Evolutionary conservation across 1,284 basidiomycete species (phyloP), one percentile per base, ranked within the genome.

Genomic region (Ceratobasidium papillatum): DNA sequence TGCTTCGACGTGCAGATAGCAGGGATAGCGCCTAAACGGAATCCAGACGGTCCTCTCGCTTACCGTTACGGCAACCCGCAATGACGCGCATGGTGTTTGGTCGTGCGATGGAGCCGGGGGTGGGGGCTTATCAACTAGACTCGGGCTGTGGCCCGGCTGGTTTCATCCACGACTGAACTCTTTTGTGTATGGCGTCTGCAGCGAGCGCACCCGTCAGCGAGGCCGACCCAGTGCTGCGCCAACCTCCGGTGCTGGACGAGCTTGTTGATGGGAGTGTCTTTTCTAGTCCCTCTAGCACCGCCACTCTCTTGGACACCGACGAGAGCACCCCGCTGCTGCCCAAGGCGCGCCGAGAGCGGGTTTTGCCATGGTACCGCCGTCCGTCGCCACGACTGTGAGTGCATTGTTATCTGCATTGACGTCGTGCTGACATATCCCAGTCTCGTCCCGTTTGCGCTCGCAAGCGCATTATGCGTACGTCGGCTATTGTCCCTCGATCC

Each of bases 361-460:
- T 3, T 27, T 5, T 22, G 27, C 65, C 65, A n/a, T 68, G 65
- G 65, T 68, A 68, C 51, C 49, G 51, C 30, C 49, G 30, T 27
- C 47, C 65, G n/a, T 52, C 65, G 11, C 65, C 65, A 27, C 54
- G 27, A 34, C 65, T 68, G 65, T 68, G 65, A 68, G 65, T 56
- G 27, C 30, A n/a, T 11, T 43, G 19, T 27, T 27, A 9, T 5
- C 2, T 27, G 34, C 47, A 2, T 38, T 5, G 8, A 14, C 45
- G 4, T n/a, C 9, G 45, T n/a, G 65, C 65, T 68, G 30, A 68
- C 49, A 36, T 27, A 43, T 58, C 51, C 43, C 75, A 93, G 91
- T 91, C 85, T 93, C 19, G 90, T 92, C 32, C 91, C 91, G 0
- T 91, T 93, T 79, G 90, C 88, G 3, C 81, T 93, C 49, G 82